Base-by-base conservation (phyloP, 2,329 filamentous ascomycete genomes). In the Exserohilum rostratum region DNA sequence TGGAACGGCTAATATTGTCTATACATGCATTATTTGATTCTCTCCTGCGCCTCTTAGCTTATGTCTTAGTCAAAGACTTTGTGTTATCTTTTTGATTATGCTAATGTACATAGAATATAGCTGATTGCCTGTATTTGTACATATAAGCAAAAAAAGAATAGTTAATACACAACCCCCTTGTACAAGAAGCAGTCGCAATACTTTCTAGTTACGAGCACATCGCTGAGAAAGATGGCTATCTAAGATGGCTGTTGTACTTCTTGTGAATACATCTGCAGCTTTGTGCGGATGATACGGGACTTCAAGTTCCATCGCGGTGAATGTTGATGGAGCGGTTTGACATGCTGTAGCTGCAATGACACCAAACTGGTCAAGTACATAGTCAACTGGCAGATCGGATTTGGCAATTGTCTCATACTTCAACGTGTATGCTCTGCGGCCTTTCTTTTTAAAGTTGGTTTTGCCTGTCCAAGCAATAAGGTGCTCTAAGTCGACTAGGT, bases 311-410 rank as follows among this genome's bases (percentile, higher is more conserved):
- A 22, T 38, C 22, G 10, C 33, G 7, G 34, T 47, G 22, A 20
- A 18, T 38, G 22, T 17, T 47, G 15, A 38, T 38, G 5, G 33
- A 47, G 34, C 5, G 12, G 33, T 20, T 47, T 38, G 22, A 47
- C 5, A 47, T 47, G 25, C 45, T 47, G n/a, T 11, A 47, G 45
- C 45, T 31, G 52, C 33, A 47, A 64, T 57, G 17, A 64, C 53
- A 29, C 59, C 46, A 22, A 53, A 57, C 13, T 34, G 27, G 51
- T 64, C 50, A 39, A 64, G 42, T n/a, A 20, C 18, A 52, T 62
- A 58, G 13, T 57, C 39, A 47, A 37, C 34, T 46, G 48, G 61
- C 27, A 64, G 13, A 31, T 60, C 38, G 2, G 48, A 50, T 31
- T 47, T 9, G n/a, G 45, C 13, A 34, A 60, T 40, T 39, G 13